A percentile compares a stretch with the other conserved stretches of the same genome.
phyloP scores from a whole-genome alignment of 306 rosid species.

The Lathyrus aphaca region DNA sequence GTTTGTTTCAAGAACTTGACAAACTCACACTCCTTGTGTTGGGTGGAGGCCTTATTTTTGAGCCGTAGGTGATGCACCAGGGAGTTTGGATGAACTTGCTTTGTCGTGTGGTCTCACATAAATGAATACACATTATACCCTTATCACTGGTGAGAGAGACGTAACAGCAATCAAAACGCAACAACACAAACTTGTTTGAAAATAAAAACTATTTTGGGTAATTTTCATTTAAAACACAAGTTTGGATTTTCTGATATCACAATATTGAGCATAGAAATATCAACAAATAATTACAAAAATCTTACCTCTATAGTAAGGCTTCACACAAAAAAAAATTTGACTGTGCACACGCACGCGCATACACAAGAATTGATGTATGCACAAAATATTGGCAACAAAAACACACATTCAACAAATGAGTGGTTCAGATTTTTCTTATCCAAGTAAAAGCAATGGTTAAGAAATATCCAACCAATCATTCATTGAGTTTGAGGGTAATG shows the following conservation, averaged over 20 bases:
- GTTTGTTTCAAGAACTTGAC: too few species aligned
- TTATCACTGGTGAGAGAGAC: too few species aligned
- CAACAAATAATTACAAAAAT: conserved; percentile 1
- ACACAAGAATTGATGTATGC: conserved; percentile 20
- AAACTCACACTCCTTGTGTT: too few species aligned
- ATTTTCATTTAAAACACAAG: conserved; percentile 3
- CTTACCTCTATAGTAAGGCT: background rate
- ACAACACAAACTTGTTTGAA: background rate
- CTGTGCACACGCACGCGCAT: conserved; percentile 35
- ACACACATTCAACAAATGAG: conserved; percentile 15
- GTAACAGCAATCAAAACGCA: too few species aligned
- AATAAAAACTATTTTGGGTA: background rate
- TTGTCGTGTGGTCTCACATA: too few species aligned
- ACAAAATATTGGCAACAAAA: conserved; percentile 13
- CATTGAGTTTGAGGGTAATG: conserved; percentile 27
- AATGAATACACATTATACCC: too few species aligned
- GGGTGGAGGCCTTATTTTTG: too few species aligned
- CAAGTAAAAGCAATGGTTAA: conserved; percentile 7
- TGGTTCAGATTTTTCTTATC: background rate
- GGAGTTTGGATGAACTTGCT: too few species aligned
- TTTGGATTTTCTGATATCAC: conserved; percentile 8
- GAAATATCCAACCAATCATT: background rate
- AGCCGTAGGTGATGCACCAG: too few species aligned
- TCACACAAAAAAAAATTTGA: conserved; percentile 3
- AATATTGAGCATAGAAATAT: conserved; percentile 4